These are phyloP conservation scores for Amanita exitialis DNA, from an alignment of 768 basidiomycete genomes.

Conservation along the genomic window DNA sequence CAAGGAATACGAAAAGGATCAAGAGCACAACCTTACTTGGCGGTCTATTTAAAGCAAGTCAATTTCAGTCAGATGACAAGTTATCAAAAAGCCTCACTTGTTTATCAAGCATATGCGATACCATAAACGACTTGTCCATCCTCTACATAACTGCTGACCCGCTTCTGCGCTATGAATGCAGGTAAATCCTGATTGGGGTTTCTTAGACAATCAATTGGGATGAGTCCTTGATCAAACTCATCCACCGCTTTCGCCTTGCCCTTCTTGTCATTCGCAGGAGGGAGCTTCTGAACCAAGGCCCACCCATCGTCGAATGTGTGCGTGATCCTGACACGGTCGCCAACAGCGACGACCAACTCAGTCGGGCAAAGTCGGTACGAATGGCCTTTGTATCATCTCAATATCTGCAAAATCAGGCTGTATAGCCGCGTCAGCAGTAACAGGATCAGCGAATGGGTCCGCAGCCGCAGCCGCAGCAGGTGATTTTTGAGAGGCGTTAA, in stretches of 20 bases:
- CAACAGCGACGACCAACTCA: conserved; percentile 42
- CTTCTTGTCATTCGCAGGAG: conserved; percentile 14
- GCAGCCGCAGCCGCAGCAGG: neutral
- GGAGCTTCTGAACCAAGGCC: conserved; percentile 46
- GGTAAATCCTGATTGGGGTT: conserved; percentile 34
- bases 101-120: neutral
- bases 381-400: conserved; percentile 46
- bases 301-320: conserved; percentile 62
- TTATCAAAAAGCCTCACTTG: too few relatives aligned
- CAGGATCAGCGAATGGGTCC: conserved; percentile 1
- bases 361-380: conserved; percentile 43
- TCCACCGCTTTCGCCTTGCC: conserved; percentile 11
- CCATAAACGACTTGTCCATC: neutral
- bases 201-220: conserved; percentile 64
- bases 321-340: conserved; percentile 44
- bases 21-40: too few relatives aligned
- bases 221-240: conserved; percentile 31
- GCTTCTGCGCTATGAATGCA: conserved; percentile 37
- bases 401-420: conserved; percentile 25
- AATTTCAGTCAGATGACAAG: too few relatives aligned
- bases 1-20: too few relatives aligned
- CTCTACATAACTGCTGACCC: conserved; percentile 27
- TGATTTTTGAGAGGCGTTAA: neutral
- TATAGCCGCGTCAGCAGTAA: neutral
- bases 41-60: too few relatives aligned